A percentile compares a stretch with the other conserved stretches of the same genome.
phyloP scores from a whole-genome alignment of 441 rosid species.

The Arabidopsis hybrid region DNA sequence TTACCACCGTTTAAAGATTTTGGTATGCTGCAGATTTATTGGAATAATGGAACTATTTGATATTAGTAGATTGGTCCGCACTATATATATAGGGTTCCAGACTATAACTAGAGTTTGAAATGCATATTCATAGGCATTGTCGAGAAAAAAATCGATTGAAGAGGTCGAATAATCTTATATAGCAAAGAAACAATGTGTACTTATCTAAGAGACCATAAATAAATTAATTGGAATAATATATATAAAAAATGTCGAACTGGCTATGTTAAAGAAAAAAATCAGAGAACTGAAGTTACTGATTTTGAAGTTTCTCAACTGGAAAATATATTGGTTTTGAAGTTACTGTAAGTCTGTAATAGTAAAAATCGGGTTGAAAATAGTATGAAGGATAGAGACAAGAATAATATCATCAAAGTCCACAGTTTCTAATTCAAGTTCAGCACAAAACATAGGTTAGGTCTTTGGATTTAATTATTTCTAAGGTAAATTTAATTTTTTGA shows the following conservation, averaged over 20 bases:
- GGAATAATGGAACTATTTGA: neutral
- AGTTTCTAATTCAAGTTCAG: constrained; percentile 25
- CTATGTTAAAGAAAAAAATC: neutral
- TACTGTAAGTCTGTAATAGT: constrained; percentile 14
- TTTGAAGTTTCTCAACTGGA: neutral
- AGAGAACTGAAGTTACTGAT: neutral
- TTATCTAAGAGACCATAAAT: neutral
- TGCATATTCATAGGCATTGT: neutral
- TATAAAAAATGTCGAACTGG: neutral
- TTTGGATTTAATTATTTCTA: constrained; percentile 14
- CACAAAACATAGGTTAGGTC: constrained; percentile 29
- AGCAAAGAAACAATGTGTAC: neutral
- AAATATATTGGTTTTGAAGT: neutral
- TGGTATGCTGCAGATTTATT: neutral
- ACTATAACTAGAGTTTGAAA: constrained; percentile 19
- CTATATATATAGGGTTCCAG: constrained; percentile 2
- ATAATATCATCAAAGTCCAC: constrained; percentile 1
- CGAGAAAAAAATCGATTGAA: neutral
- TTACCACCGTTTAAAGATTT: neutral
- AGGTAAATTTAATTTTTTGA: constrained; percentile 19
- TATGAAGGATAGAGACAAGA: constrained; percentile 25
- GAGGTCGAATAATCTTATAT: neutral
- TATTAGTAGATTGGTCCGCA: constrained; percentile 4
- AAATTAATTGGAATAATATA: neutral
- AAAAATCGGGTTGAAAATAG: constrained; percentile 21